phyloP scores from a whole-genome alignment of 2,329 filamentous ascomycete species.

The Fusarium multiceps region DNA sequence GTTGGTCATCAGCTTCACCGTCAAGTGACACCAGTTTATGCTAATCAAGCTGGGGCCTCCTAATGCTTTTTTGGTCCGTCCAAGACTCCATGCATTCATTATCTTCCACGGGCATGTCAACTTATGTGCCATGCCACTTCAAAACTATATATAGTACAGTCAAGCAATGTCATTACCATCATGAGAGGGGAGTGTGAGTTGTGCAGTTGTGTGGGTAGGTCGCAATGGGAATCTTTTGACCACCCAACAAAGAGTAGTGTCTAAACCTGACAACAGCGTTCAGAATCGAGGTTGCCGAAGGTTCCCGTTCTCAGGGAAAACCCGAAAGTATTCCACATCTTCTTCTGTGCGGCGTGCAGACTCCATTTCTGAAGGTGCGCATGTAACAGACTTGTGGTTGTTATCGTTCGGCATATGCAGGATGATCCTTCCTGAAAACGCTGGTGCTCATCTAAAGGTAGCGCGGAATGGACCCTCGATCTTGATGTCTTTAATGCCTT shows the following conservation, averaged over 20 bases:
- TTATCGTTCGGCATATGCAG: conserved; percentile 10
- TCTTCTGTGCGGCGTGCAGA: conserved; percentile 8
- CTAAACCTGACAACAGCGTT: background rate
- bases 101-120: conserved; percentile 43
- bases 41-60: conserved; percentile 27
- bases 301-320: conserved; percentile 35
- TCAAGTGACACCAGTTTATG: conserved; percentile 32
- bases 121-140: conserved; percentile 28
- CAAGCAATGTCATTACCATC: conserved; percentile 18
- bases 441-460: conserved; percentile 40
- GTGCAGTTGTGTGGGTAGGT: conserved; percentile 9
- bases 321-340: conserved; percentile 13
- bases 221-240: conserved; percentile 1
- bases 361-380: conserved; percentile 25
- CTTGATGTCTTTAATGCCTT: conserved; percentile 66
- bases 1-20: conserved; percentile 24
- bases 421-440: background rate
- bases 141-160: conserved; percentile 23
- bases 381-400: background rate
- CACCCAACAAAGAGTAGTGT: conserved; percentile 8
- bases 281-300: conserved; percentile 8
- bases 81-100: conserved; percentile 41
- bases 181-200: conserved; percentile 20
- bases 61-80: conserved; percentile 39
- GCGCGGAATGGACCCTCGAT: conserved; percentile 62